Conservation (phyloP, 2,329 filamentous ascomycete genomes). For the Colletotrichum navitas region DNA sequence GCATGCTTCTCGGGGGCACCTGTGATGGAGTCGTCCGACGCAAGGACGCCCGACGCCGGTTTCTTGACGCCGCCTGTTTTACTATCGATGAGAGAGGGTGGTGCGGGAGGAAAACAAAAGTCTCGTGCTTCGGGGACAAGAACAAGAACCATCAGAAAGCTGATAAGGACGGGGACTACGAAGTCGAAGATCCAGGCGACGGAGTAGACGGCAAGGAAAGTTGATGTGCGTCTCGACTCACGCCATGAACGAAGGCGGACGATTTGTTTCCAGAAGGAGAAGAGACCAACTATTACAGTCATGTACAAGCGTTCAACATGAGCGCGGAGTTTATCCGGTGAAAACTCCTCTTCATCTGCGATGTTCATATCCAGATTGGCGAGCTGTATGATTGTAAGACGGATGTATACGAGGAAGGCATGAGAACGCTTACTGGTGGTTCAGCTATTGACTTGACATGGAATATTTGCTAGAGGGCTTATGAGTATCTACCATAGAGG, state of each 20-base stretch:
- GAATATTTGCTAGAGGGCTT: constrained; percentile 66
- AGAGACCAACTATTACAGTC: constrained; percentile 77
- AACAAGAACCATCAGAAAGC: constrained; percentile 74
- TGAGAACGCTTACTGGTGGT: constrained; percentile 52
- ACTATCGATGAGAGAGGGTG: constrained; percentile 77
- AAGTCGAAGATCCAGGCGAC: constrained; percentile 80
- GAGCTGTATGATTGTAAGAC: constrained; percentile 50
- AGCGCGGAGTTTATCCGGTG: constrained; percentile 83
- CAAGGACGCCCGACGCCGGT: constrained; percentile 80
- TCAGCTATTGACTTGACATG: constrained; percentile 74
- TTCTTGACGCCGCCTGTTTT: constrained; percentile 82
- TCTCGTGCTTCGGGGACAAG: constrained; percentile 72
- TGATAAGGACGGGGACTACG: constrained; percentile 71
- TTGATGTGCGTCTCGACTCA: constrained; percentile 75
- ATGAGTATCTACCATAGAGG: constrained; percentile 13
- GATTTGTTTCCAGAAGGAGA: constrained; percentile 79
- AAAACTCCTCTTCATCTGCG: constrained; percentile 86
- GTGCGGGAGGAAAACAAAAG: constrained; percentile 81
- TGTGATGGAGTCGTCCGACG: constrained; percentile 81
- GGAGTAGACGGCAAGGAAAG: constrained; percentile 69
- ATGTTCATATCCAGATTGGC: constrained; percentile 84
- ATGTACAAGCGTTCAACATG: constrained; percentile 87
- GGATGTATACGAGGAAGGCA: constrained; percentile 52
- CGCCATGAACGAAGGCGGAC: constrained; percentile 83
- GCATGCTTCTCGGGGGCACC: constrained; percentile 87